A percentile compares a stretch with the other conserved stretches of the same genome.
These are phyloP conservation scores for Sisymbrium irio DNA, from an alignment of 345 rosid genomes.

Conservation along the genomic window DNA sequence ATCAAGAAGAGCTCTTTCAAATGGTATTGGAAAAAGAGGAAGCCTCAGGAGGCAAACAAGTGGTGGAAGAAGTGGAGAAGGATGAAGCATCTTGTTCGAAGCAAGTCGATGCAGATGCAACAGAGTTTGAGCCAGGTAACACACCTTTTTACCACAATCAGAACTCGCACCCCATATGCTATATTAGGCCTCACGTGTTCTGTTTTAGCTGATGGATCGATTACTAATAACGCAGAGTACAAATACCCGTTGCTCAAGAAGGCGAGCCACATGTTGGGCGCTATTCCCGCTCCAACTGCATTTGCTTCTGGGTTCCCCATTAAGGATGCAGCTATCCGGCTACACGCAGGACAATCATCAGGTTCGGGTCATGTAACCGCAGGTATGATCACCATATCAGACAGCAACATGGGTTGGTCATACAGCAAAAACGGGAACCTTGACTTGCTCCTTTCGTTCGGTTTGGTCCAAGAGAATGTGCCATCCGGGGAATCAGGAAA, in stretches of 20 bases:
- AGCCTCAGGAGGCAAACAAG: slow-evolving; percentile 34
- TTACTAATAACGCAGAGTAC: slow-evolving; percentile 40
- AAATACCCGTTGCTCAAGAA: slow-evolving; percentile 65
- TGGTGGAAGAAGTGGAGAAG: slow-evolving; percentile 31
- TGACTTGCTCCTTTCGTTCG: slow-evolving; percentile 53
- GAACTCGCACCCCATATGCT: neutral
- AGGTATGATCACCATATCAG: slow-evolving; percentile 73
- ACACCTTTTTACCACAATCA: neutral
- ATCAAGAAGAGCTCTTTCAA: slow-evolving; percentile 29
- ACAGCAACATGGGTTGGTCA: slow-evolving; percentile 54
- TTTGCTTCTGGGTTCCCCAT: slow-evolving; percentile 67
- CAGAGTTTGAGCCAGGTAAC: slow-evolving; percentile 52
- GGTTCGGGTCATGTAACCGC: slow-evolving; percentile 74
- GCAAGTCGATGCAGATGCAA: slow-evolving; percentile 41
- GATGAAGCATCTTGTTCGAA: slow-evolving; percentile 56
- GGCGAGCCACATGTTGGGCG: slow-evolving; percentile 77
- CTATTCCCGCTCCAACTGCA: slow-evolving; percentile 66
- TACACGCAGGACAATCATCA: slow-evolving; percentile 63
- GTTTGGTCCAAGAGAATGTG: slow-evolving; percentile 41
- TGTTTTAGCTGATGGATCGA: slow-evolving; percentile 10
- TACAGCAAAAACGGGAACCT: slow-evolving; percentile 53
- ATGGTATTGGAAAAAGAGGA: slow-evolving; percentile 49
- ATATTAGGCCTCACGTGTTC: neutral
- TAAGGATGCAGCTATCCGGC: slow-evolving; percentile 53
- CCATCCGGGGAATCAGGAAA: slow-evolving; percentile 42